Evolutionary conservation across 2,329 filamentous ascomycete species (phyloP), one percentile per base, ranked within the genome.

Genomic region (Verticillium isaacii): DNA sequence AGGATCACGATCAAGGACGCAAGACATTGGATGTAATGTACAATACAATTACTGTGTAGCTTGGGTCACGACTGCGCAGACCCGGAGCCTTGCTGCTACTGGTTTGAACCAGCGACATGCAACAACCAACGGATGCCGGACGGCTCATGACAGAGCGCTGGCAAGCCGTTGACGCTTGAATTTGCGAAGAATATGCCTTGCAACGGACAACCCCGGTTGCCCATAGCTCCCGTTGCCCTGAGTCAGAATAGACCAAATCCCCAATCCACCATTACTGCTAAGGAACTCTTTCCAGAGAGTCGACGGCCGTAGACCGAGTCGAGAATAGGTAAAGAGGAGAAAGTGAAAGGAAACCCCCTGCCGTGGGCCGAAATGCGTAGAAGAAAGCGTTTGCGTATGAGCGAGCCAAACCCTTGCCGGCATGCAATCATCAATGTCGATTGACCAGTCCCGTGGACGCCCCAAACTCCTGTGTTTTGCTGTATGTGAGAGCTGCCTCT

Each of bases 401-500:
- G 57, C 23, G 29, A 29, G 41, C 25, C 37, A 39, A 58, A 50
- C 45, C 57, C 39, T 58, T 41, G 56, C 57, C 57, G 36, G 25
- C 37, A 32, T 50, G 58, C 41, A 59, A 54, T 54, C 58, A 59
- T 59, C 34, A 55, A 23, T 29, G 32, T 32, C 54, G 25, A 32
- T 56, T 32, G 54, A 56, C 25, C 54, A 56, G 32, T 39, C 61
- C 60, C 61, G 60, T 56, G 60, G 64, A 66, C 65, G 62, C 65
- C 65, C 56, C 45, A 60, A 66, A 66, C 65, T 62, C 65, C 65
- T 59, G 59, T 62, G 60, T 61, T 65, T 60, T 65, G 60, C 59
- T 62, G 64, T 62, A 64, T 56, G 60, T 25, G 19, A 55, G 56
- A 64, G 50, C 59, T 50, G 59, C 37, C 65, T 61, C 61, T 61